Evolutionary conservation across 306 rosid genomes (phyloP), one percentile per base, ranked within the genome.

Genomic region (Corylus americana): DNA sequence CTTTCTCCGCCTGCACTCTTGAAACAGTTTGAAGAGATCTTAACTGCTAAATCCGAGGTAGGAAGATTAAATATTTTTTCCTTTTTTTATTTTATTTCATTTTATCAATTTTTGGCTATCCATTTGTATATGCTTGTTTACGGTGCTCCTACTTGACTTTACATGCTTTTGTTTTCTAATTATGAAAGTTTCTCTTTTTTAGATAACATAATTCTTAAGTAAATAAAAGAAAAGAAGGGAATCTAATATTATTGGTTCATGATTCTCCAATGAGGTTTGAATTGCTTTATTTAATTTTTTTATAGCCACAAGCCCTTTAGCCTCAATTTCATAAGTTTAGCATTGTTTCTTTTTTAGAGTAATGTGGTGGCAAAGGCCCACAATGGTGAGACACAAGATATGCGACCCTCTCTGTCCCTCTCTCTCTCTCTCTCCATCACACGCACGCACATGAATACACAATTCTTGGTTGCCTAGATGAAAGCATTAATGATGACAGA

Each of bases 21-120:
- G 55, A 85, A 86, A 70, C 88, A 92, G 80, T 87, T 87, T 82
- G 93, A 90, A 70, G 85, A 87, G 79, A 82, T 72, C 79, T 77
- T 92, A 44, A 50, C 71, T 85, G 82, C 88, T 64, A 89, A 79
- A 80, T 63, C 91, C 12, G 88, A 82, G 92, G 93, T 90, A 53
- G 39, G 66, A 73, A 63, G 57, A 74, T 20, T 17, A 35, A 35
- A 64, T 37, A 42, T 42, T 42, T 42, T 42, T 42, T 42, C 45
- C 1, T 42, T 50, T 70, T 31, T 11, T 6, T 67, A 61, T 42
- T 53, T 20, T 31, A 31, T 31, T 31, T 31, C 35, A 31, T 31
- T 31, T 31, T 31, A 31, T 31, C 9, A 1, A n/a, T 57, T 22
- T 58, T 74, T 29, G 69, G 44, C 10, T 59, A 25, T 42, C 45